Evolutionary conservation across 495 filamentous ascomycete species (phyloP).

Genomic region (Hypomontagnella submonticulosa): DNA sequence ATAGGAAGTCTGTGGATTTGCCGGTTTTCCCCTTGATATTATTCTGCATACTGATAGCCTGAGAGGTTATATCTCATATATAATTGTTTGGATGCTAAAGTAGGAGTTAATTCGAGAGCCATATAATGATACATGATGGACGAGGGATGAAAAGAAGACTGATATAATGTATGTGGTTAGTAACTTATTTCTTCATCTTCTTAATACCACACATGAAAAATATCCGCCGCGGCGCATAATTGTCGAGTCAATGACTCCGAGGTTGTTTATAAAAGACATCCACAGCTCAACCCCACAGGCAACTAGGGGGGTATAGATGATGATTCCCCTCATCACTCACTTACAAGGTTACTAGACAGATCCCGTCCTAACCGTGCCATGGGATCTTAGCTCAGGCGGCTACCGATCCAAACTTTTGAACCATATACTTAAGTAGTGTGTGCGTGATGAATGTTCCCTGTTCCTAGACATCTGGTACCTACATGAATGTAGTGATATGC

Average conservation of each 20-base stretch:
- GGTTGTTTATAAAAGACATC: too few species aligned
- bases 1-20: slow-evolving; percentile 12
- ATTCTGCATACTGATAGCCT: not conserved
- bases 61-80: slow-evolving; percentile 3
- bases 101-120: too few species aligned
- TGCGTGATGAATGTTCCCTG: slow-evolving; percentile 6
- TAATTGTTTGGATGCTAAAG: too few species aligned
- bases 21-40: slow-evolving; percentile 24
- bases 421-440: slow-evolving; percentile 4
- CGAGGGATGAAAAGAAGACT: too few species aligned
- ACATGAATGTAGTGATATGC: slow-evolving; percentile 15
- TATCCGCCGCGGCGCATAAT: too few species aligned
- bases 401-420: slow-evolving; percentile 31
- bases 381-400: slow-evolving; percentile 26
- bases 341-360: slow-evolving; percentile 1
- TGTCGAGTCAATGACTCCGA: too few species aligned
- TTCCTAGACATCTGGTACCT: not conserved
- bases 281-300: not conserved
- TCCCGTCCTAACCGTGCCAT: slow-evolving; percentile 24
- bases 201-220: too few species aligned
- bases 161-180: too few species aligned
- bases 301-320: slow-evolving; percentile 2
- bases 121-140: too few species aligned
- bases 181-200: too few species aligned
- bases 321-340: slow-evolving; percentile 11